These are phyloP conservation scores for Pugionium dolabratum DNA, from an alignment of 345 rosid species.

Conservation along the genomic window DNA sequence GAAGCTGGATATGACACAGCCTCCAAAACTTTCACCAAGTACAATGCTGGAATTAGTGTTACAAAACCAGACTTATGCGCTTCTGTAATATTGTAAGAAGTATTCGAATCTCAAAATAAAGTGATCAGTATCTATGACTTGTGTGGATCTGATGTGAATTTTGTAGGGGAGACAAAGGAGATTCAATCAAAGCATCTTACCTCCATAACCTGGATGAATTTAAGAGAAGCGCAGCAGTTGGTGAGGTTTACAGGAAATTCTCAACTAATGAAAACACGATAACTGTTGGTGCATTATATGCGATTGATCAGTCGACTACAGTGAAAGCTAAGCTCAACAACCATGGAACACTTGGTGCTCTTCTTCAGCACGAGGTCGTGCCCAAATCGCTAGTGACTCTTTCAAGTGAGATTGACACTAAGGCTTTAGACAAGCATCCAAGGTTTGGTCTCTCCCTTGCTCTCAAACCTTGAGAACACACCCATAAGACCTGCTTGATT, in stretches of 20 bases:
- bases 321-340: slow-evolving; percentile 88
- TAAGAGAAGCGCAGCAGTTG: slow-evolving; percentile 68
- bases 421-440: slow-evolving; percentile 74
- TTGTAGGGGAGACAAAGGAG: slow-evolving; percentile 90
- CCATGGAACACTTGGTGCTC: slow-evolving; percentile 75
- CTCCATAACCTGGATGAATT: slow-evolving; percentile 64
- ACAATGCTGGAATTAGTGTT: slow-evolving; percentile 78
- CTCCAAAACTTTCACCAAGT: slow-evolving; percentile 66
- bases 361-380: slow-evolving; percentile 83
- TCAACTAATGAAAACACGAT: slow-evolving; percentile 86
- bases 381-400: slow-evolving; percentile 75
- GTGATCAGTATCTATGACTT: not conserved
- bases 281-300: slow-evolving; percentile 75
- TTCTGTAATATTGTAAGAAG: slow-evolving; percentile 73
- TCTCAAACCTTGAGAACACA: slow-evolving; percentile 58
- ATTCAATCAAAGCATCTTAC: slow-evolving; percentile 73
- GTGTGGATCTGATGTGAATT: slow-evolving; percentile 17
- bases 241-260: slow-evolving; percentile 74
- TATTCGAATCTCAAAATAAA: not conserved
- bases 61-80: slow-evolving; percentile 73
- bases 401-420: slow-evolving; percentile 85
- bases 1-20: slow-evolving; percentile 86
- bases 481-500: slow-evolving; percentile 6
- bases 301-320: slow-evolving; percentile 68
- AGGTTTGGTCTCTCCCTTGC: slow-evolving; percentile 82